Conservation (phyloP, 805 yeast genomes). For the Ogataea thermomethanolica region DNA sequence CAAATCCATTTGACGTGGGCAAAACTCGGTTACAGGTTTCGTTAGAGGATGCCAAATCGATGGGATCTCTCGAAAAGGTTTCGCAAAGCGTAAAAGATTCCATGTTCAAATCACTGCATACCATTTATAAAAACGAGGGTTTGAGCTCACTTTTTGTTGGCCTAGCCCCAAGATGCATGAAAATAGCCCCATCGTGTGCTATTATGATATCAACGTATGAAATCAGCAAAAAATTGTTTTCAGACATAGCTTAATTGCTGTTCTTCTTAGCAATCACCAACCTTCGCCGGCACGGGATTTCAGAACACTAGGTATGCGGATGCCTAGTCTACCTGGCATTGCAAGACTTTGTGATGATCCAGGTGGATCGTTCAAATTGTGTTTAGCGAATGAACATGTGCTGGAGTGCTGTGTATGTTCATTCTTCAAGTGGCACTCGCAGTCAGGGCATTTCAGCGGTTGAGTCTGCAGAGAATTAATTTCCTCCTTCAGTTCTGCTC, state of each 20-base stretch:
- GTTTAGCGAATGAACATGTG: conserved; percentile 14
- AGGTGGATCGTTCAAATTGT: conserved; percentile 16
- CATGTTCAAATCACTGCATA: conserved; percentile 66
- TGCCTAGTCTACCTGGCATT: conserved; percentile 27
- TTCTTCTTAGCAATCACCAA: conserved; percentile 7
- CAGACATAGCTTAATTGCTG: conserved; percentile 13
- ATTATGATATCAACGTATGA: conserved; percentile 97
- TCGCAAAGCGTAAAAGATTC: conserved; percentile 33
- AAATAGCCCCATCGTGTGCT: conserved; percentile 96
- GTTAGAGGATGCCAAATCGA: conserved; percentile 29
- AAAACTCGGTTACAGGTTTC: conserved; percentile 84
- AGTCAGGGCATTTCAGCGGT: conserved; percentile 16
- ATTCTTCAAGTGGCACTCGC: conserved; percentile 15
- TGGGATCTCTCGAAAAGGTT: conserved; percentile 12
- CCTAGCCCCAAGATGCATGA: conserved; percentile 76
- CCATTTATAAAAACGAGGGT: conserved; percentile 73
- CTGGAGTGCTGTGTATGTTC: conserved; percentile 17
- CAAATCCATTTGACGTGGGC: conserved; percentile 97
- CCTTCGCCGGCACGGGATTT: conserved; percentile 23
- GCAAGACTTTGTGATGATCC: conserved; percentile 24
- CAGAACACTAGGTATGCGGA: conserved; percentile 25
- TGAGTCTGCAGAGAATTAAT: conserved; percentile 7
- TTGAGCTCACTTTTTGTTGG: conserved; percentile 84
- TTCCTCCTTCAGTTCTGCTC: conserved; percentile 10
- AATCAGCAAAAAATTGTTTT: conserved; percentile 65